Evolutionary conservation across 2,329 filamentous ascomycete species (phyloP).

Genomic region (Sodiomyces alkalinus): DNA sequence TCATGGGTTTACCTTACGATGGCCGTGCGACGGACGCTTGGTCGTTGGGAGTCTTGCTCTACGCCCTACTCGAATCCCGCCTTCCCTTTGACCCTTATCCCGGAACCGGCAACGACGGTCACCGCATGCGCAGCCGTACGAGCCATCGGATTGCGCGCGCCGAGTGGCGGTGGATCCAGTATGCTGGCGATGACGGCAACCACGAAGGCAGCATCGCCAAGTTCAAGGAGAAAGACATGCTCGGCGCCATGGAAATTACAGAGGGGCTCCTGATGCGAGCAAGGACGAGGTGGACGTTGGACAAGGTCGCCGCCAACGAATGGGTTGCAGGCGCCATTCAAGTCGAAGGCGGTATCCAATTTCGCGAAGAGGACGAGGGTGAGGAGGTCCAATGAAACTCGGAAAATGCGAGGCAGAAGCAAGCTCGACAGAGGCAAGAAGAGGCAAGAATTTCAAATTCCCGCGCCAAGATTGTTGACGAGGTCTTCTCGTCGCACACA

Average conservation of each 20-base stretch:
- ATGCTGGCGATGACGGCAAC: constrained; percentile 69
- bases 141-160: constrained; percentile 90
- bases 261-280: constrained; percentile 75
- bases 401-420: no score
- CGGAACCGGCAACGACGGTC: constrained; percentile 53
- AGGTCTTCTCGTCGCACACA: no score
- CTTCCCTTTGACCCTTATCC: constrained; percentile 86
- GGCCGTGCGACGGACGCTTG: constrained; percentile 85
- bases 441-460: no score
- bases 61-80: constrained; percentile 83
- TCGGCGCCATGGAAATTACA: constrained; percentile 66
- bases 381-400: constrained; percentile 33
- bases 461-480: no score
- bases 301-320: constrained; percentile 52
- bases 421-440: no score
- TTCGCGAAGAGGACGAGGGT: constrained; percentile 43
- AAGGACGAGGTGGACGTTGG: constrained; percentile 59
- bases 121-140: constrained; percentile 64
- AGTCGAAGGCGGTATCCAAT: constrained; percentile 46
- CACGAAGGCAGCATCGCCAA: constrained; percentile 54
- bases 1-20: constrained; percentile 90
- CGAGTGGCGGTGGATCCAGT: constrained; percentile 90
- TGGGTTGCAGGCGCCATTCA: constrained; percentile 68
- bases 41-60: constrained; percentile 86
- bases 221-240: constrained; percentile 48